Base-by-base conservation (phyloP, 495 filamentous ascomycete genomes). In the Penicillium chermesinum region DNA sequence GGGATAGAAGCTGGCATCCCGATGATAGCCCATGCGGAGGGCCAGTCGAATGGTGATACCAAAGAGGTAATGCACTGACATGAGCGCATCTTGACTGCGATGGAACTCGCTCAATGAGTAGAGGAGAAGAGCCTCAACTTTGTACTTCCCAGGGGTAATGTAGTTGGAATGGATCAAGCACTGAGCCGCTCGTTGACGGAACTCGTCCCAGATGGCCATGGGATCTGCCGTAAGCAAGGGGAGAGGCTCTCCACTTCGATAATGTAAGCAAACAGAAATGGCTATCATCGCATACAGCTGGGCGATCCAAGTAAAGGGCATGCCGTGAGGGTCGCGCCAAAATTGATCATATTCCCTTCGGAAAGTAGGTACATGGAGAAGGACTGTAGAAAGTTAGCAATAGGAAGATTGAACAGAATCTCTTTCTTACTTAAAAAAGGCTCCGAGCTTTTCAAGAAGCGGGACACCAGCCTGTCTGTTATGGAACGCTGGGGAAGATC, bases 21-120 rank as follows among this genome's bases (percentile, higher is more conserved):
- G 63, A 45, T 76, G 72, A 38, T 73, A 75, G 5, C 73, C 73
- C 61, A 68, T 74, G 33, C 64, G 62, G 63, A 74, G 66, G 5
- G 73, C 67, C 9, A 75, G 53, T 30, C 65, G 62, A 36, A 71
- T 62, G 10, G 63, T 55, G 14, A 69, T 66, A 7, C 69, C 66
- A 2, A 74, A 41, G 0, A 77, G 52, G 18, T 66, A 62, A 0
- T 65, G 65, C 15, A 70, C 57, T 9, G 63, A 66, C 20, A 63
- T 47, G 34, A 69, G 61, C 9, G 62, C 62, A 51, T 74, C 71
- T 21, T 60, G 50, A 25, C 53, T 67, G 9, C 55, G 61, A 20
- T 68, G 61, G 18, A 69, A 74, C 38, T 74, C 69, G 2, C 49
- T 44, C 30, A 72, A 42, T 0, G 60, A 55, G 44, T 74, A 72